Percentiles rank a stretch among this genome's conserved stretches.
Evolutionary conservation across 2,329 filamentous ascomycete genomes (phyloP).

Genomic region (Talaromyces albobiverticillius): DNA sequence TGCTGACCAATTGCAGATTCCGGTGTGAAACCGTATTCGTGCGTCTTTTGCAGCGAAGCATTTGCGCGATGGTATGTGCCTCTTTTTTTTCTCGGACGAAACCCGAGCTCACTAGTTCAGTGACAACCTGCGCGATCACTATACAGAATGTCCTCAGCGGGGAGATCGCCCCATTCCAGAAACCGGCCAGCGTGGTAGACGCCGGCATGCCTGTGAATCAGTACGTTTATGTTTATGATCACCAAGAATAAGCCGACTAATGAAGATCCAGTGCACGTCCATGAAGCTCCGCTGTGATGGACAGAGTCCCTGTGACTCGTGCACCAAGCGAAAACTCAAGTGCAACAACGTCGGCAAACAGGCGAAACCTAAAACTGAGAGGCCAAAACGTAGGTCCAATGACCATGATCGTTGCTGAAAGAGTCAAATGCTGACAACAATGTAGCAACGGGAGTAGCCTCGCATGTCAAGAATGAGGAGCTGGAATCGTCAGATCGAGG

Average conservation of each 20-base stretch:
- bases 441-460: slow-evolving; percentile 13
- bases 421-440: neutral
- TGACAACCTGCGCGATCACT: slow-evolving; percentile 48
- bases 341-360: slow-evolving; percentile 36
- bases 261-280: slow-evolving; percentile 38
- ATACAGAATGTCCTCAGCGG: slow-evolving; percentile 40
- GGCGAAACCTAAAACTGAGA: slow-evolving; percentile 14
- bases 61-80: slow-evolving; percentile 46
- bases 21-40: slow-evolving; percentile 47
- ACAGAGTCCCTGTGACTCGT: slow-evolving; percentile 42
- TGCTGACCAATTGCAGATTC: slow-evolving; percentile 34
- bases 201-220: slow-evolving; percentile 48
- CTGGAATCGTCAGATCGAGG: slow-evolving; percentile 40
- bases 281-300: slow-evolving; percentile 50
- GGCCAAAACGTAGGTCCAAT: slow-evolving; percentile 21
- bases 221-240: slow-evolving; percentile 25
- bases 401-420: too few relatives aligned
- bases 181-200: slow-evolving; percentile 44
- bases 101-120: slow-evolving; percentile 23
- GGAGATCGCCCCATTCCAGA: slow-evolving; percentile 44
- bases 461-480: slow-evolving; percentile 25
- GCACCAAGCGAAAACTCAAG: slow-evolving; percentile 40
- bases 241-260: neutral
- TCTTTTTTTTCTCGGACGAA: slow-evolving; percentile 1
- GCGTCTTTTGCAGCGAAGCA: slow-evolving; percentile 44